Percentiles rank a stretch among this genome's conserved stretches.
Evolutionary conservation across 257 asterid genomes (phyloP).

Genomic region (Solanum tarapatanum): DNA sequence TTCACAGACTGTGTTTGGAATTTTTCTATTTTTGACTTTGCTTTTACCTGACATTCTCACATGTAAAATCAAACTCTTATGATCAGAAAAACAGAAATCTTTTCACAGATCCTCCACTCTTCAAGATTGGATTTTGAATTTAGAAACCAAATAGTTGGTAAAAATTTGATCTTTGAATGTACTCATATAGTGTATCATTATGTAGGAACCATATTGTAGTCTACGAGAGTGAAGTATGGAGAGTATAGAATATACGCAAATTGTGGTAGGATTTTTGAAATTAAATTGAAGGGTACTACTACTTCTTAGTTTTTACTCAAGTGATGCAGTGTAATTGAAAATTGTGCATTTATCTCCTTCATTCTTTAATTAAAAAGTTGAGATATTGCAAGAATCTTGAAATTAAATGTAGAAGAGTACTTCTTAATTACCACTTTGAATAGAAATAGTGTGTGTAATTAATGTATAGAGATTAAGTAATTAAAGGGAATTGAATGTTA

Average conservation of each 20-base stretch:
- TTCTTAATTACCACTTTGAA: background rate
- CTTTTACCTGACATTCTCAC: conserved; percentile 34
- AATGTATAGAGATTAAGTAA: background rate
- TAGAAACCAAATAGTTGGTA: background rate
- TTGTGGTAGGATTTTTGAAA: background rate
- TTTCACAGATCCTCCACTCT: background rate
- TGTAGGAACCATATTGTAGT: too few species aligned
- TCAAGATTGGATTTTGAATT: background rate
- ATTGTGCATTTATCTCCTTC: background rate
- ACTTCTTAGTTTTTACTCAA: background rate
- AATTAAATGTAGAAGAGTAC: background rate
- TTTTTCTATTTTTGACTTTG: background rate
- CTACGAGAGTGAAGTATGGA: background rate
- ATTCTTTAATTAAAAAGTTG: background rate
- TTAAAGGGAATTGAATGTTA: background rate
- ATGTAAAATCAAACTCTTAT: conserved; percentile 2
- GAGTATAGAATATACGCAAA: too few species aligned
- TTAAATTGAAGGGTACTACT: background rate
- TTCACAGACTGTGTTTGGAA: background rate
- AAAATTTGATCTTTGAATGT: background rate
- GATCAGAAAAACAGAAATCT: background rate
- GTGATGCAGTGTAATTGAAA: background rate
- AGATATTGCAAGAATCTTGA: background rate
- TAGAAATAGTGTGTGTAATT: background rate
- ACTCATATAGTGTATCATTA: background rate